Evolutionary conservation across 139 green algal genomes (phyloP).

Genomic region (Diplosphaera chodatii): DNA sequence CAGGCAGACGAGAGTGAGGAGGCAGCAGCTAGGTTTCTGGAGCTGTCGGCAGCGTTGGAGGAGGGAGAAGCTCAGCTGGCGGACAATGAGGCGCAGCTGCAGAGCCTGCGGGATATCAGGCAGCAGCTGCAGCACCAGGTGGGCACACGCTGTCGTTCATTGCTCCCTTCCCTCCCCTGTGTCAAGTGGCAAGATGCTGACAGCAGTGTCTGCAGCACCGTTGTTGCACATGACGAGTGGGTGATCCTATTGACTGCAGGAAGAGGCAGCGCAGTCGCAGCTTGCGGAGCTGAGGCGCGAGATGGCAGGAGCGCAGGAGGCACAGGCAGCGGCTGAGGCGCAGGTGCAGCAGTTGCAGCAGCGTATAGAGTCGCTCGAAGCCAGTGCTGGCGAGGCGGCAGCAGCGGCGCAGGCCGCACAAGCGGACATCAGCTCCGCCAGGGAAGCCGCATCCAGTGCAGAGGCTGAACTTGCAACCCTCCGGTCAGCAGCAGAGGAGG

Average conservation of each 20-base stretch:
- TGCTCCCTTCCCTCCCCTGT: too few relatives aligned
- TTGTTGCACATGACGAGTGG: too few relatives aligned
- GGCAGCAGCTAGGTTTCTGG: neutral
- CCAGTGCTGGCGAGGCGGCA: neutral
- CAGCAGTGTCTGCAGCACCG: too few relatives aligned
- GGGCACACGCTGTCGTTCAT: too few relatives aligned
- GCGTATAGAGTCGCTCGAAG: neutral
- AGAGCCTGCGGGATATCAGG: neutral
- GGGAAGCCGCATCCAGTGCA: neutral
- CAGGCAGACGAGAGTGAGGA: neutral
- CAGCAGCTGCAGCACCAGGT: neutral
- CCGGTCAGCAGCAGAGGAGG: neutral
- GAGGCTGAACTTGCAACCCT: neutral
- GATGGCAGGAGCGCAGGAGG: neutral
- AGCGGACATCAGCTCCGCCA: neutral
- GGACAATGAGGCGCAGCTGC: neutral
- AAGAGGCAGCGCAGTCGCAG: neutral
- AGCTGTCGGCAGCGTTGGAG: neutral
- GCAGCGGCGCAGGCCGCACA: neutral
- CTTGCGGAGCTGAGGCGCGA: neutral
- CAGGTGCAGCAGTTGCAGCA: neutral
- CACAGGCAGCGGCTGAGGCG: neutral
- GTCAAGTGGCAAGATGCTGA: too few relatives aligned
- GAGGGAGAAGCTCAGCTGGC: slow-evolving; percentile 1
- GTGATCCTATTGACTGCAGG: too few relatives aligned